Conservation (phyloP, 2,329 filamentous ascomycete species). For the Cercospora sp. region DNA sequence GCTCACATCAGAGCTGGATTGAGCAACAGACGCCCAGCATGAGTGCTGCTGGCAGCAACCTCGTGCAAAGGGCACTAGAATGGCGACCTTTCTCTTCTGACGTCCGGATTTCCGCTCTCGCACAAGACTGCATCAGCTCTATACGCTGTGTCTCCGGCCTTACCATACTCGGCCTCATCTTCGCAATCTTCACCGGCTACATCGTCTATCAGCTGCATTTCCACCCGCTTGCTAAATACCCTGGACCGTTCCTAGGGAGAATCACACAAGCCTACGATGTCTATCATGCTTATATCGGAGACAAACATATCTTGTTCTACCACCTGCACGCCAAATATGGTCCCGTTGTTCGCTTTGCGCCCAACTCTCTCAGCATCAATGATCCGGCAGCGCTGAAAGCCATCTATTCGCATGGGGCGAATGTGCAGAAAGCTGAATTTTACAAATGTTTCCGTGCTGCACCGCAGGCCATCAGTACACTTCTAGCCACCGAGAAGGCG, state of each 20-base stretch:
- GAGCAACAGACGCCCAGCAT: conserved; percentile 3
- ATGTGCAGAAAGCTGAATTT: conserved; percentile 52
- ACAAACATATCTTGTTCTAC: conserved; percentile 33
- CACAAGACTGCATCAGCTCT: conserved; percentile 17
- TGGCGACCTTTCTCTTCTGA: conserved; percentile 7
- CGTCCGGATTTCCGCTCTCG: background rate
- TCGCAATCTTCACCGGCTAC: conserved; percentile 20
- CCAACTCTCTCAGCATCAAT: conserved; percentile 32
- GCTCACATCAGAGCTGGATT: background rate
- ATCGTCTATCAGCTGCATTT: conserved; percentile 30
- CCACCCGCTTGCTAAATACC: conserved; percentile 31
- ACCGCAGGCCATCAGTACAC: conserved; percentile 46
- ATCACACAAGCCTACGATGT: conserved; percentile 30
- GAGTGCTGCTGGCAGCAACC: conserved; percentile 10
- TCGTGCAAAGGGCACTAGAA: conserved; percentile 11
- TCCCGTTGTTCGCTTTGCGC: conserved; percentile 30
- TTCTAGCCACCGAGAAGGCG: conserved; percentile 46
- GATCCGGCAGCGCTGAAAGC: conserved; percentile 43
- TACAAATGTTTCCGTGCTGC: conserved; percentile 50
- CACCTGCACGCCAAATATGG: conserved; percentile 31
- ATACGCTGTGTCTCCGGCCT: conserved; percentile 17
- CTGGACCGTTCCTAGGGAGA: conserved; percentile 30
- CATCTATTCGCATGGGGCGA: conserved; percentile 51
- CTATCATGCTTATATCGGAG: conserved; percentile 34
- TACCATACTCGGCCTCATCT: conserved; percentile 8